These are phyloP conservation scores for Larix kaempferi DNA, from an alignment of 75 land plant species.

Conservation along the genomic window DNA sequence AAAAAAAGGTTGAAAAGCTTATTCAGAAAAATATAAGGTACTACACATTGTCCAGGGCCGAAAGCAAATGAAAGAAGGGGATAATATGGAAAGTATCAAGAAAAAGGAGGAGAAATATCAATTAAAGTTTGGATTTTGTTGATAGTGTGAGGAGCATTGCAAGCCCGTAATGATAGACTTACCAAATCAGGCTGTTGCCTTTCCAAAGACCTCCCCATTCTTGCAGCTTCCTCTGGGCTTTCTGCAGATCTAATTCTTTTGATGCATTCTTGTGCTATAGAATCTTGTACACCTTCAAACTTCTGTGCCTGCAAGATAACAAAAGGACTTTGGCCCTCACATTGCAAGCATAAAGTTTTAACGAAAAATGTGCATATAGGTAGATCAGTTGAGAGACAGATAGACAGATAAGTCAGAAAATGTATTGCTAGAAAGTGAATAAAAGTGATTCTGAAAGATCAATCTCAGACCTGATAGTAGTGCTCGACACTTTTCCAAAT, in stretches of 20 bases:
- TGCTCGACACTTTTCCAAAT: slow-evolving; percentile 92
- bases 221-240: slow-evolving; percentile 98
- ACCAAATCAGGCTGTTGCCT: slow-evolving; percentile 79
- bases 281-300: slow-evolving; percentile 67
- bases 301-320: slow-evolving; percentile 75
- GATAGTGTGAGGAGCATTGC: background rate
- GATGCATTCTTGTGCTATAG: slow-evolving; percentile 43
- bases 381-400: background rate
- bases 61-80: too few species aligned
- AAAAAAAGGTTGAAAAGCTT: too few species aligned
- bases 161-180: slow-evolving; percentile 6
- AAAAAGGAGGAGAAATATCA: too few species aligned
- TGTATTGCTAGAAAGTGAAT: background rate
- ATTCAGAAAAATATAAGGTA: too few species aligned
- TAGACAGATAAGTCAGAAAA: background rate
- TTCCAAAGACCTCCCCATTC: slow-evolving; percentile 71
- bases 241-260: slow-evolving; percentile 57
- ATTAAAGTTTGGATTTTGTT: too few species aligned
- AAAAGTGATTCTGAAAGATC: background rate
- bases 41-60: too few species aligned
- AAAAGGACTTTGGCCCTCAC: background rate
- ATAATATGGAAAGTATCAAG: too few species aligned
- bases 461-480: slow-evolving; percentile 79
- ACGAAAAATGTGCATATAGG: background rate
- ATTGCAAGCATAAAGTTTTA: background rate